Conservation (phyloP, 2,329 filamentous ascomycete species). For the Aspergillus sp. region DNA sequence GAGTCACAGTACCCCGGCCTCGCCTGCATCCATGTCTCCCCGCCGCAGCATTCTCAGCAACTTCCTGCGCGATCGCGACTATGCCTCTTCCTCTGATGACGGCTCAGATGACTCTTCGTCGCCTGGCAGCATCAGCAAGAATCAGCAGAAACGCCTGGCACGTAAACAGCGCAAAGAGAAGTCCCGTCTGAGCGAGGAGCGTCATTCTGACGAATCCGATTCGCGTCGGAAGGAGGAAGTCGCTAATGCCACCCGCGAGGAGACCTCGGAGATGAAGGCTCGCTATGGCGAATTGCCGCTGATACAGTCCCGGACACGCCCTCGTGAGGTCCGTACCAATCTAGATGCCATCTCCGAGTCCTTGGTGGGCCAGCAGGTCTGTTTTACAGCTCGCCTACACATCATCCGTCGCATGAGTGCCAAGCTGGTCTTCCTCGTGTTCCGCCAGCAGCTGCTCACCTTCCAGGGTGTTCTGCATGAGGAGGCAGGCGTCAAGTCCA, state of each 20-base stretch:
- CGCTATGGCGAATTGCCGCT: conserved; percentile 61
- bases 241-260: conserved; percentile 51
- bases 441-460: conserved; percentile 80
- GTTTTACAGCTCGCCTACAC: conserved; percentile 72
- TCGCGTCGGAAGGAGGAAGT: conserved; percentile 46
- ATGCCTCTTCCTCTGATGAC: conserved; percentile 48
- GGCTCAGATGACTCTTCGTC: conserved; percentile 41
- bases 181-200: conserved; percentile 47
- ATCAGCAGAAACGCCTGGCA: conserved; percentile 47
- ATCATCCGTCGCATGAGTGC: conserved; percentile 80
- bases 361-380: conserved; percentile 61
- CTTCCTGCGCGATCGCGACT: conserved; percentile 45
- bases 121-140: conserved; percentile 44
- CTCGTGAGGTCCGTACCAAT: conserved; percentile 50
- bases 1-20: conserved; percentile 21
- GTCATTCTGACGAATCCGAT: conserved; percentile 43
- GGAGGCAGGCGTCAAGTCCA: conserved; percentile 63
- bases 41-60: conserved; percentile 44
- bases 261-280: conserved; percentile 60
- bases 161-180: conserved; percentile 44
- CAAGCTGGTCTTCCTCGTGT: conserved; percentile 79
- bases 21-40: conserved; percentile 30
- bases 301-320: conserved; percentile 59
- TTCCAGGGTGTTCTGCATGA: conserved; percentile 78
- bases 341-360: conserved; percentile 55